These are phyloP conservation scores for Saccharomycopsis lassenensis DNA, from an alignment of 805 yeast species.

Conservation along the genomic window DNA sequence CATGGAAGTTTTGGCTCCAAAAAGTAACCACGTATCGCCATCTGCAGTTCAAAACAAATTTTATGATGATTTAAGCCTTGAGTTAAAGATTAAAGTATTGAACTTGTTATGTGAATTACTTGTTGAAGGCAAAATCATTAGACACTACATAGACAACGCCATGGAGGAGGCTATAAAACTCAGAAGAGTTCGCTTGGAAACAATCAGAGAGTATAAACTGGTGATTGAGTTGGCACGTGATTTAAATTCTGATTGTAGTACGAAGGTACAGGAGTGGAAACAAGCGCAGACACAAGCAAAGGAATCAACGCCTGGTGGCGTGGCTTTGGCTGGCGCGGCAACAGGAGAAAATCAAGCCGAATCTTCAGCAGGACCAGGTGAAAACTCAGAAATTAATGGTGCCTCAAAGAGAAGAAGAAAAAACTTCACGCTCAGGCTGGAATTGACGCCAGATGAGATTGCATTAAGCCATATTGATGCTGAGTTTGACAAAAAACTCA, in stretches of 20 bases:
- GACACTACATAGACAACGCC: slow-evolving; percentile 56
- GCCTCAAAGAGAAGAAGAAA: slow-evolving; percentile 24
- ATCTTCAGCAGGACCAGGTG: slow-evolving; percentile 18
- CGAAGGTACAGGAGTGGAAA: slow-evolving; percentile 17
- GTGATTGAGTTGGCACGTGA: slow-evolving; percentile 40
- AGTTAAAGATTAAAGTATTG: slow-evolving; percentile 45
- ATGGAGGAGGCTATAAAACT: slow-evolving; percentile 51
- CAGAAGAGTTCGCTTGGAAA: slow-evolving; percentile 58
- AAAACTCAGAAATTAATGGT: slow-evolving; percentile 18
- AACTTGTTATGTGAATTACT: slow-evolving; percentile 55
- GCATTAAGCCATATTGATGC: slow-evolving; percentile 29
- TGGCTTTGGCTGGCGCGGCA: neutral
- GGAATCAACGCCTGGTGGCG: too few relatives aligned
- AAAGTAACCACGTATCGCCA: slow-evolving; percentile 36
- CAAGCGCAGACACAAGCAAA: slow-evolving; percentile 12
- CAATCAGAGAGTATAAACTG: slow-evolving; percentile 46
- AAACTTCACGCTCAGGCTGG: slow-evolving; percentile 24
- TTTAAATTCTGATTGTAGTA: slow-evolving; percentile 30
- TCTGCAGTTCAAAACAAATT: slow-evolving; percentile 43
- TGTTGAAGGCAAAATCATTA: slow-evolving; percentile 44
- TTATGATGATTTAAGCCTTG: slow-evolving; percentile 38
- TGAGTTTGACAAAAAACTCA: slow-evolving; percentile 33
- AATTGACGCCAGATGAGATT: slow-evolving; percentile 31
- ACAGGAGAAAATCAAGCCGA: slow-evolving; percentile 20
- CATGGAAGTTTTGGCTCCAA: slow-evolving; percentile 49